Evolutionary conservation across 768 basidiomycete species (phyloP), one percentile per base, ranked within the genome.

Genomic region (Auricularia heimuer): DNA sequence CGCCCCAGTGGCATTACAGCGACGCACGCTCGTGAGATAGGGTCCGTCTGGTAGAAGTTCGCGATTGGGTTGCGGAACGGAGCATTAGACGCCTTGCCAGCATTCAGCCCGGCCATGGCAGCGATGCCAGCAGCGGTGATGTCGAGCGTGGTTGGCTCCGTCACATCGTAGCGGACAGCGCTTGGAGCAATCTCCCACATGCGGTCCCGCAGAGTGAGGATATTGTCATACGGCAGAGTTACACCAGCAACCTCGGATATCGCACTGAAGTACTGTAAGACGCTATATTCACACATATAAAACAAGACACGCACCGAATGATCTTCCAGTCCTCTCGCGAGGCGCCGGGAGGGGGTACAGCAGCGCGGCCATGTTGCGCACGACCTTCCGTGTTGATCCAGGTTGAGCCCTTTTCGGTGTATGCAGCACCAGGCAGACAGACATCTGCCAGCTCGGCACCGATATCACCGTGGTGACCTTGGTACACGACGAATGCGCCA

Each of bases 301-400:
- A 47, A 7, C 39, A 35, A 2, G 47, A 45, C 4, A 74, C 83
- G 34, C 67, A 91, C 90, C 92, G 88, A 68, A 98, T 82, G 71
- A 98, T 90, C 80, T 97, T 96, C 94, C 94, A 98, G 71, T 98
- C 97, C 75, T 99, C 97, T 47, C 97, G 80, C 3, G 92, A 85
- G 1, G 94, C 92, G 54, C 95, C 97, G n/a, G 97, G 97, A 29
- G 94, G 90, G 2, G 89, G 84, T 2, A 99, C 95, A 7, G 96
- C 96, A 1, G 91, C 86, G 56, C 97, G 83, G 24, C 93, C 93
- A 12, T 95, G 77, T 76, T 99, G 97, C 21, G 90, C 79, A 34
- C 96, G 84, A 42, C 97, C 97, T 75, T 99, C 97, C 0, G 94
- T 94, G 79, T 99, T 99, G 64, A 99, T 85, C 94, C 95, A 98